Evolutionary conservation across 2,329 filamentous ascomycete genomes (phyloP).

Genomic region (Paecilomyces formosus): DNA sequence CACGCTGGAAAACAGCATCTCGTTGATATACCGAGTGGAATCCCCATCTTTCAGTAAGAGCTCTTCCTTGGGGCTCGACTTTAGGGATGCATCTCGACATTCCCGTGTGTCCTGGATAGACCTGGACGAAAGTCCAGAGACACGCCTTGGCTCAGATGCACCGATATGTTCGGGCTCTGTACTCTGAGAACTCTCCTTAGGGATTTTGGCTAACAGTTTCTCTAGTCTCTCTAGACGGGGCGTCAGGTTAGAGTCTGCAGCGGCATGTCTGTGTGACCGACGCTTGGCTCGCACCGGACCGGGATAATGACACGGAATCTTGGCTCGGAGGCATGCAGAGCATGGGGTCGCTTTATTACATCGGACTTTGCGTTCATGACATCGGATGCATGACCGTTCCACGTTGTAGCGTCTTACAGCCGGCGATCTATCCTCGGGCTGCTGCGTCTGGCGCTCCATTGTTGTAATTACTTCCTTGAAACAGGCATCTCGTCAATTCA

Average conservation of each 20-base stretch:
- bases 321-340: slow-evolving; percentile 8
- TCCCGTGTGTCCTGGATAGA: background rate
- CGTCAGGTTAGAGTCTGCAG: slow-evolving; percentile 2
- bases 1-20: slow-evolving; percentile 17
- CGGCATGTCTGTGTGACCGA: slow-evolving; percentile 4
- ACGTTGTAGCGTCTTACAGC: slow-evolving; percentile 7
- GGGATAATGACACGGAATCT: slow-evolving; percentile 6
- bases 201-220: background rate
- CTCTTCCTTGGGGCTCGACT: slow-evolving; percentile 5
- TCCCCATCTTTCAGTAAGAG: slow-evolving; percentile 15
- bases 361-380: slow-evolving; percentile 12
- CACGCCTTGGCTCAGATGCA: background rate
- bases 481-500: background rate
- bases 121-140: background rate
- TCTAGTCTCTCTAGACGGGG: slow-evolving; percentile 7
- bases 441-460: background rate
- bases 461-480: background rate
- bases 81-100: background rate
- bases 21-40: slow-evolving; percentile 20
- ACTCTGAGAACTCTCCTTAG: background rate
- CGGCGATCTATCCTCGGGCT: background rate
- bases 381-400: slow-evolving; percentile 11
- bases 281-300: slow-evolving; percentile 7
- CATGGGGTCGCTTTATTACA: slow-evolving; percentile 8
- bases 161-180: background rate